These are phyloP conservation scores for Aureobasidium sp. DNA, from an alignment of 2,329 filamentous ascomycete genomes.

Conservation along the genomic window DNA sequence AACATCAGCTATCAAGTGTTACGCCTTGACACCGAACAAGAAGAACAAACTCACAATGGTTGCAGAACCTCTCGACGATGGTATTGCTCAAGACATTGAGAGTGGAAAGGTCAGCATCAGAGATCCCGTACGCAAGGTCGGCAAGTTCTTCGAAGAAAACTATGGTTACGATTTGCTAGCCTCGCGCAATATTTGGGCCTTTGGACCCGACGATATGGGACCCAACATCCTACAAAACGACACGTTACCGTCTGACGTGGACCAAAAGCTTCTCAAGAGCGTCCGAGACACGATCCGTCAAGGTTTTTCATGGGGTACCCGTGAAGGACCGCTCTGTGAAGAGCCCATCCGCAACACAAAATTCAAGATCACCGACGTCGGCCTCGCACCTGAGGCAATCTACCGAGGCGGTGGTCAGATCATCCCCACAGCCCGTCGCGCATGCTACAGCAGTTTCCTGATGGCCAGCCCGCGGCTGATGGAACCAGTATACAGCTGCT, in stretches of 20 bases:
- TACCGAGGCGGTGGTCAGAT: constrained; percentile 94
- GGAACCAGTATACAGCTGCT: constrained; percentile 91
- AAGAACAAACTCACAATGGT: constrained; percentile 99
- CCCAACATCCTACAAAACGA: constrained; percentile 97
- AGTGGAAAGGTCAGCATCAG: constrained; percentile 82
- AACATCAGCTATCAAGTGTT: constrained; percentile 95
- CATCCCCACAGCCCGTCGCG: constrained; percentile 86
- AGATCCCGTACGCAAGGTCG: constrained; percentile 85
- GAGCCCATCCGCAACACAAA: constrained; percentile 98
- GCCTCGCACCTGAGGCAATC: constrained; percentile 82
- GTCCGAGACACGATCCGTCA: constrained; percentile 91
- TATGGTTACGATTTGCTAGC: constrained; percentile 96
- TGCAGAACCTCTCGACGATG: constrained; percentile 89
- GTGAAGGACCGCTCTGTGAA: constrained; percentile 95
- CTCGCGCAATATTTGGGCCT: constrained; percentile 94
- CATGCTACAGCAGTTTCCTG: constrained; percentile 92
- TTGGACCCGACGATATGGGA: constrained; percentile 89
- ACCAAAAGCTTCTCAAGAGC: constrained; percentile 80
- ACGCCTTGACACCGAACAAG: constrained; percentile 95
- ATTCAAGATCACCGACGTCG: constrained; percentile 89
- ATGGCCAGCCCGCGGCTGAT: constrained; percentile 95
- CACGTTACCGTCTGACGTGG: constrained; percentile 86
- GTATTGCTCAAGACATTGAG: constrained; percentile 93
- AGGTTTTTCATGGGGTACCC: constrained; percentile 92
- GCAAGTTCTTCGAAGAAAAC: constrained; percentile 94